phyloP scores from a whole-genome alignment of 2,329 filamentous ascomycete species.

The Pseudogymnoascus sp. region DNA sequence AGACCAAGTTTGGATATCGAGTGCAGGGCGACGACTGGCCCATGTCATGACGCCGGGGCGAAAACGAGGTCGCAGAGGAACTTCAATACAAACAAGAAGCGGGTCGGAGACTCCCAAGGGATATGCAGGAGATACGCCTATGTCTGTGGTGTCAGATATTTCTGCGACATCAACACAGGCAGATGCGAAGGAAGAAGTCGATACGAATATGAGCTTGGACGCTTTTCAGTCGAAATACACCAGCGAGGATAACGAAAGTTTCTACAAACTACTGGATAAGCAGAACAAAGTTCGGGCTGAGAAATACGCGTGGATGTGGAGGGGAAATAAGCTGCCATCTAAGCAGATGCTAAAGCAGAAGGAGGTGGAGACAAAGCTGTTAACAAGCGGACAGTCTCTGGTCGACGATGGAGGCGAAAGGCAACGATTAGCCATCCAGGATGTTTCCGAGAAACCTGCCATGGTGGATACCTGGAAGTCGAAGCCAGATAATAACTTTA shows the following conservation, averaged over 20 bases:
- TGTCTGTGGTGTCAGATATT: slow-evolving; percentile 40
- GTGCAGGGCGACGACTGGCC: slow-evolving; percentile 61
- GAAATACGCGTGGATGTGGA: slow-evolving; percentile 84
- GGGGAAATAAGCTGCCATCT: slow-evolving; percentile 74
- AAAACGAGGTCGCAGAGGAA: slow-evolving; percentile 28
- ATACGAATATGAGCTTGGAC: slow-evolving; percentile 71
- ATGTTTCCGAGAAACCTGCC: slow-evolving; percentile 63
- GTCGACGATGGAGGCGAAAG: slow-evolving; percentile 46
- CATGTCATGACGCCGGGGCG: slow-evolving; percentile 76
- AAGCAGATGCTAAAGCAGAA: slow-evolving; percentile 67
- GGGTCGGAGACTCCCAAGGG: slow-evolving; percentile 51
- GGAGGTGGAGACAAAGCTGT: slow-evolving; percentile 47
- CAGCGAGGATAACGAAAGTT: slow-evolving; percentile 95
- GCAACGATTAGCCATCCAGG: slow-evolving; percentile 54
- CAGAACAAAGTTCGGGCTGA: slow-evolving; percentile 78
- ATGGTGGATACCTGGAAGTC: slow-evolving; percentile 68
- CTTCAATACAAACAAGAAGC: slow-evolving; percentile 25
- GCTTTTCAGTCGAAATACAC: slow-evolving; percentile 91
- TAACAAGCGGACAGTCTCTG: slow-evolving; percentile 37
- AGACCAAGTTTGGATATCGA: slow-evolving; percentile 77
- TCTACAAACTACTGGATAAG: slow-evolving; percentile 83
- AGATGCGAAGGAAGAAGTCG: slow-evolving; percentile 42
- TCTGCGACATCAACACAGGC: slow-evolving; percentile 30
- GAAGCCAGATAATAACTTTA: slow-evolving; percentile 70
- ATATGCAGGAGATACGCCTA: slow-evolving; percentile 67